phyloP scores from a whole-genome alignment of 176 grass and related monocot species.

The Hsuehochloa calcarea region DNA sequence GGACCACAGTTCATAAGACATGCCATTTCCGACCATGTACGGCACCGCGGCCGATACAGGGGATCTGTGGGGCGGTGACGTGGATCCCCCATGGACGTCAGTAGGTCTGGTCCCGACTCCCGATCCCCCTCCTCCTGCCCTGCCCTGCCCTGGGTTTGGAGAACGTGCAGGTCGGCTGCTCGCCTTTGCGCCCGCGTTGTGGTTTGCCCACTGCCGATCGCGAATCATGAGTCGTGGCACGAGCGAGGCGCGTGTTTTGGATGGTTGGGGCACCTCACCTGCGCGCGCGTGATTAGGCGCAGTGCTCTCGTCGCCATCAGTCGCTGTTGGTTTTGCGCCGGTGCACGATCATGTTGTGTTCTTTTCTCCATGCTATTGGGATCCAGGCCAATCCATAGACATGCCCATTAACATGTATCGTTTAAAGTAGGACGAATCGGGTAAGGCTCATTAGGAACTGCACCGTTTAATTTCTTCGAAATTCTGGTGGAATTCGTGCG shows the following conservation, averaged over 20 bases:
- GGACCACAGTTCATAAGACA: neutral
- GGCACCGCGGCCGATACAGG: neutral
- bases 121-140: neutral
- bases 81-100: slow-evolving; percentile 21
- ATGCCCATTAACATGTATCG: neutral
- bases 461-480: too few species aligned
- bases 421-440: too few species aligned
- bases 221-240: neutral
- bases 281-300: neutral
- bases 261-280: neutral
- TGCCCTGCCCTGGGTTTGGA: neutral
- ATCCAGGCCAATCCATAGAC: too few species aligned
- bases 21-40: neutral
- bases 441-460: too few species aligned
- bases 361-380: neutral
- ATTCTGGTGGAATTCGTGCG: too few species aligned
- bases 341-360: neutral
- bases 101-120: neutral
- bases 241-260: neutral
- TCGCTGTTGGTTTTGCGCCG: neutral
- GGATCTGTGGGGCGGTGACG: neutral
- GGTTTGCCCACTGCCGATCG: slow-evolving; percentile 20
- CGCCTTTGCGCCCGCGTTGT: neutral
- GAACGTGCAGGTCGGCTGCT: slow-evolving; percentile 6
- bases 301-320: slow-evolving; percentile 19